Percentiles rank a stretch among this genome's conserved stretches.
Conservation (phyloP, 495 filamentous ascomycete genomes). For the Penicillium alfredii region DNA sequence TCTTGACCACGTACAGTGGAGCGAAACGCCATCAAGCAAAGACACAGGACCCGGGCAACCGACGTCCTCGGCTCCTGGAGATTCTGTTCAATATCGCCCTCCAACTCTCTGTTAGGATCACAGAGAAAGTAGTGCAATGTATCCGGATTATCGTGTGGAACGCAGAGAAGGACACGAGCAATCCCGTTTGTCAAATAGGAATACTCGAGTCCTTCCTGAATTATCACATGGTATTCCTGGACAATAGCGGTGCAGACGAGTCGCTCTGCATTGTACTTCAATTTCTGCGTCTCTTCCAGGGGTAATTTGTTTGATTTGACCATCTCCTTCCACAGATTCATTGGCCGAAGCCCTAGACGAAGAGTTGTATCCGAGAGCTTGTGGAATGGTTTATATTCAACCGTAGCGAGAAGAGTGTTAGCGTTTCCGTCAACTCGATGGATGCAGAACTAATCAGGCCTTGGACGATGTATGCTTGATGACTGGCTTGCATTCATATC, state of each 20-base stretch:
- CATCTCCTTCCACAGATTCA: slow-evolving; percentile 17
- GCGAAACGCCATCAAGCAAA: slow-evolving; percentile 27
- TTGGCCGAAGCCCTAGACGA: slow-evolving; percentile 21
- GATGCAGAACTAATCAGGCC: slow-evolving; percentile 21
- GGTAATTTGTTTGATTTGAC: slow-evolving; percentile 15
- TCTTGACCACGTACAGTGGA: slow-evolving; percentile 20
- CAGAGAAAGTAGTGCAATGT: slow-evolving; percentile 34
- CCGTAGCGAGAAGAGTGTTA: slow-evolving; percentile 18
- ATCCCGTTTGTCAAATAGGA: slow-evolving; percentile 30
- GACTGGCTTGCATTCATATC: slow-evolving; percentile 1
- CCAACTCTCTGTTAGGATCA: slow-evolving; percentile 28
- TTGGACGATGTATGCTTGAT: slow-evolving; percentile 1
- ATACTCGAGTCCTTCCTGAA: slow-evolving; percentile 25
- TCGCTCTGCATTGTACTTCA: slow-evolving; percentile 20
- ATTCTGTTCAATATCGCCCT: slow-evolving; percentile 2
- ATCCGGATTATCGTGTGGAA: slow-evolving; percentile 27
- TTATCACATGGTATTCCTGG: slow-evolving; percentile 28
- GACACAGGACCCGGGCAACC: slow-evolving; percentile 22
- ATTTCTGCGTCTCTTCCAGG: slow-evolving; percentile 11
- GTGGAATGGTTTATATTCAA: slow-evolving; percentile 34
- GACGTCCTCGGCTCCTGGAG: slow-evolving; percentile 9
- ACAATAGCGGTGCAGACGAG: slow-evolving; percentile 18
- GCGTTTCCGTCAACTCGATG: slow-evolving; percentile 15
- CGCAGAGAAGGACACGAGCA: slow-evolving; percentile 22
- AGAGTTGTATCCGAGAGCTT: slow-evolving; percentile 28